Conservation (phyloP, 768 basidiomycete species). For the Arthromyces matolae region DNA sequence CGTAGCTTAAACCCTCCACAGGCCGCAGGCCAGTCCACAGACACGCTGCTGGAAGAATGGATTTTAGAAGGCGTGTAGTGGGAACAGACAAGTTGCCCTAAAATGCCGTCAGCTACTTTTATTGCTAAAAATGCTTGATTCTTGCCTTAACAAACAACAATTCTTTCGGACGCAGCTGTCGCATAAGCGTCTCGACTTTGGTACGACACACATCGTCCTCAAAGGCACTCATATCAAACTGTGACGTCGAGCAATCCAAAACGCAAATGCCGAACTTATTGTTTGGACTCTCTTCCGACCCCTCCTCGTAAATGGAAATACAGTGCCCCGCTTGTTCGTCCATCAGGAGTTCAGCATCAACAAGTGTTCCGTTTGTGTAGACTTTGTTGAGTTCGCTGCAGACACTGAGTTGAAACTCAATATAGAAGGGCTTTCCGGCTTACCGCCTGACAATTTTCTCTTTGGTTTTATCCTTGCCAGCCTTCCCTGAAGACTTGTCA, state of each 20-base stretch:
- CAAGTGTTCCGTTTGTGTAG: conserved; percentile 93
- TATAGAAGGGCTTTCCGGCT: conserved; percentile 4
- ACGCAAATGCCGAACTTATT: conserved; percentile 82
- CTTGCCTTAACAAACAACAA: conserved; percentile 84
- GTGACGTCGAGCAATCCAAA: conserved; percentile 91
- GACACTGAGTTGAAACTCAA: background rate
- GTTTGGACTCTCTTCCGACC: conserved; percentile 37
- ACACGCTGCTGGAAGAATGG: conserved; percentile 73
- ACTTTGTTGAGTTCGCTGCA: conserved; percentile 88
- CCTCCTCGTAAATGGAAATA: conserved; percentile 76
- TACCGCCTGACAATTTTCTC: conserved; percentile 89
- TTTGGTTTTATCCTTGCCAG: conserved; percentile 56
- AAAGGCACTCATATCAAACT: conserved; percentile 88
- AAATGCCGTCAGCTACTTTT: background rate
- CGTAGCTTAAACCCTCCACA: conserved; percentile 78
- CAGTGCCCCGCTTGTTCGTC: conserved; percentile 97
- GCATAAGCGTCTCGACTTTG: conserved; percentile 86
- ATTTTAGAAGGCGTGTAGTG: conserved; percentile 79
- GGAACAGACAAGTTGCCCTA: conserved; percentile 84
- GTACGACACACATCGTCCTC: conserved; percentile 92
- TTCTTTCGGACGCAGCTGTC: conserved; percentile 90
- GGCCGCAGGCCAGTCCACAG: conserved; percentile 86
- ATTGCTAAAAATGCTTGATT: background rate
- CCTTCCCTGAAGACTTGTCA: conserved; percentile 55
- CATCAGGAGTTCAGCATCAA: conserved; percentile 82